A percentile compares a stretch with the other conserved stretches of the same genome.
Conservation (phyloP, 805 yeast species). For the Metschnikowia corniflorae region DNA sequence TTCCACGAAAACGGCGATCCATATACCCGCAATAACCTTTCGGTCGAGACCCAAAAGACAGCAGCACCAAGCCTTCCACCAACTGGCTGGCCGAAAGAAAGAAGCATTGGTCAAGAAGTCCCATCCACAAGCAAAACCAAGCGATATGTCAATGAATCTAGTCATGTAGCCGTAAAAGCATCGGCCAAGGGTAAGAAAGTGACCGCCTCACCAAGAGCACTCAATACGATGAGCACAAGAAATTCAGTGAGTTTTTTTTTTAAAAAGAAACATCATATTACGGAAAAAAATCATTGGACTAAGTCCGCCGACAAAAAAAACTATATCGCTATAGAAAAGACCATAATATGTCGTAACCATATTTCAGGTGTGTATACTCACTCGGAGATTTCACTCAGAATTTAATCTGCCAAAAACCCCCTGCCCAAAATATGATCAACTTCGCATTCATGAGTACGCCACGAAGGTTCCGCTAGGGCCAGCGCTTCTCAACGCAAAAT, state of each 20-base stretch:
- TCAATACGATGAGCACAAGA: slow-evolving; percentile 49
- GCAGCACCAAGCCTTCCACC: slow-evolving; percentile 55
- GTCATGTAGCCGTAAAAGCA: slow-evolving; percentile 63
- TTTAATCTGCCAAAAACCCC: too few relatives aligned
- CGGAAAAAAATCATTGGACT: too few relatives aligned
- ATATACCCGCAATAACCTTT: slow-evolving; percentile 51
- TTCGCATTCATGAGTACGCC: slow-evolving; percentile 62
- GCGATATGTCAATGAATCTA: slow-evolving; percentile 60
- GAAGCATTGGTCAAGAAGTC: slow-evolving; percentile 52
- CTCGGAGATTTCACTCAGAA: too few relatives aligned
- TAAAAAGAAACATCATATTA: too few relatives aligned
- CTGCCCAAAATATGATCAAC: too few relatives aligned
- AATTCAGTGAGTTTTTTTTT: slow-evolving; percentile 74
- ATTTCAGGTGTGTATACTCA: too few relatives aligned
- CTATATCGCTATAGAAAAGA: too few relatives aligned
- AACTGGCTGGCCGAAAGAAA: slow-evolving; percentile 61
- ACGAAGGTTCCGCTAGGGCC: slow-evolving; percentile 68
- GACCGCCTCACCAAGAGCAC: slow-evolving; percentile 67
- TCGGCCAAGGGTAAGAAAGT: slow-evolving; percentile 62
- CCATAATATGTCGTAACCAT: too few relatives aligned
- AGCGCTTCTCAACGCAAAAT: slow-evolving; percentile 61
- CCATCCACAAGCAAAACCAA: slow-evolving; percentile 69
- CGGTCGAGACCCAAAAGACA: slow-evolving; percentile 51
- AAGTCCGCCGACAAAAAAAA: too few relatives aligned
- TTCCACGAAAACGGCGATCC: slow-evolving; percentile 38